Base-by-base conservation (phyloP, 1,284 basidiomycete genomes). In the Leccinum griseonigrum region DNA sequence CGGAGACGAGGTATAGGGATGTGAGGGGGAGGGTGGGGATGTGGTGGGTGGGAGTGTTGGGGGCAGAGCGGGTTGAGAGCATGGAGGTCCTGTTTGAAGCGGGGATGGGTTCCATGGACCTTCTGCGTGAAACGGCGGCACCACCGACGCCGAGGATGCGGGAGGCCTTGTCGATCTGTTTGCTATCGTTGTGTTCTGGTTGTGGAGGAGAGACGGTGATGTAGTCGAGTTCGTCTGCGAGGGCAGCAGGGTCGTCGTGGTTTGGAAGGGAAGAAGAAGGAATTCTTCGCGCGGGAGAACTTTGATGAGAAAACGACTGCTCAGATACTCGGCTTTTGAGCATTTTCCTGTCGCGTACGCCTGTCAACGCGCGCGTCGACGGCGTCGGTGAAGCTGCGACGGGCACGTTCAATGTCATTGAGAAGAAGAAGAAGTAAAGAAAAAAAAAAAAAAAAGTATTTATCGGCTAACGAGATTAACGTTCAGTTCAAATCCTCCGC, bases 1-100 rank as follows among this genome's bases (percentile, higher is more conserved):
- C 91, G 4, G 89, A 92, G 34, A 93, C 91, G 67, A 93, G 89
- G 74, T 93, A 93, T 66, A 93, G 85, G 32, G 88, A 91, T 2
- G 91, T 88, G 63, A 93, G 84, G 34, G 91, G 90, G 54, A 88
- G 79, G 36, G 87, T 84, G 13, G 90, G 87, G n/a, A 79, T 69
- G 73, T 84, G 79, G 54, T 73, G 74, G 5, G 76, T 69, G 64
- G 84, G 77, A 0, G 84, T 77, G 56, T 86, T 84, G 56, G 86
- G 85, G 43, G 82, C 84, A 53, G 90, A 91, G 71, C 86, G 89
- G 57, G 86, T 88, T 18, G 90, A 91, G 62, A 90, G 84, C 66
- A 92, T 83, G 43, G 90, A 91, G 59, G 83, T 86, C 66, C 90
- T 84, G 63, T 84, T 80, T 13, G 86, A 86, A 29, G 86, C 88